Conservation (phyloP, 2,329 filamentous ascomycete species). For the Neonectria magnoliae region DNA sequence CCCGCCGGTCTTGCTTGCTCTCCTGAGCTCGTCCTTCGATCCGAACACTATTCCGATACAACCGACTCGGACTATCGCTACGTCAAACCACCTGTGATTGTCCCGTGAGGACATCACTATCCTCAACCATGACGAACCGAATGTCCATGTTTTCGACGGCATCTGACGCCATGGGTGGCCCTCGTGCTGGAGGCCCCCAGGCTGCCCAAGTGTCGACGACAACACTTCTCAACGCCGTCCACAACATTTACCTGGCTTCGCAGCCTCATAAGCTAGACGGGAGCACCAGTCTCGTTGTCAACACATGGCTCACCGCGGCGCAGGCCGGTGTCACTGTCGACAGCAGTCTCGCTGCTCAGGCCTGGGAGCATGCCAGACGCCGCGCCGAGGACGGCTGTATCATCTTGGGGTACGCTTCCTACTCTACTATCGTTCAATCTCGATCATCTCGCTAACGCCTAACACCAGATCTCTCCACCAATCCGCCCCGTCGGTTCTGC, state of each 20-base stretch:
- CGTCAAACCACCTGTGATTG: conserved; percentile 46
- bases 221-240: conserved; percentile 89
- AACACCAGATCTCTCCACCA: conserved; percentile 80
- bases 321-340: conserved; percentile 81
- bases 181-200: conserved; percentile 70
- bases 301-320: conserved; percentile 90
- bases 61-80: conserved; percentile 31
- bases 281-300: conserved; percentile 90
- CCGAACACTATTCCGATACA: conserved; percentile 17
- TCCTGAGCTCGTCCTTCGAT: conserved; percentile 25
- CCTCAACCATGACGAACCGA: conserved; percentile 65
- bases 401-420: conserved; percentile 76
- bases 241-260: conserved; percentile 85
- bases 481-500: conserved; percentile 85
- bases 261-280: conserved; percentile 89
- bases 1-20: conserved; percentile 13
- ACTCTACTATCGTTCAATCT: not conserved
- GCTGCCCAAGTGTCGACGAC: conserved; percentile 89
- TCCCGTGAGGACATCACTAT: conserved; percentile 51
- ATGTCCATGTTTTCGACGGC: conserved; percentile 76
- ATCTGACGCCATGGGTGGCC: conserved; percentile 69
- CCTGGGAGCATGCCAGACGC: conserved; percentile 96
- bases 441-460: conserved; percentile 25
- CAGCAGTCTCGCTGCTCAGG: conserved; percentile 77
- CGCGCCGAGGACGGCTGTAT: conserved; percentile 96